These are phyloP conservation scores for Aphanomyces invadans DNA, from an alignment of 352 stramenopile genomes.

Conservation along the genomic window DNA sequence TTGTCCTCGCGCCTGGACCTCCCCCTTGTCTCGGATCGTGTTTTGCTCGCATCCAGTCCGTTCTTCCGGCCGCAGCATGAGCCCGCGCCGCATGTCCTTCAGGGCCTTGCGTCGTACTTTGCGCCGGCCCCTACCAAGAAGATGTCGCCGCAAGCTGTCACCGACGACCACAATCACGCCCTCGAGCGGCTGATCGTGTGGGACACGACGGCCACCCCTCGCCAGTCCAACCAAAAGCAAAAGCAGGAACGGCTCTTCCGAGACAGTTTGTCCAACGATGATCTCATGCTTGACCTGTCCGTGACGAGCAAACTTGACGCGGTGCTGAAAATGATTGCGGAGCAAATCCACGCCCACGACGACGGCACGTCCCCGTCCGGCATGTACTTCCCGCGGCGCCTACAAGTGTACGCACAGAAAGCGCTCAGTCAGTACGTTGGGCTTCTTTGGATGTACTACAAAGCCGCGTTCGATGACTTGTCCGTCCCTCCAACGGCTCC, in stretches of 20 bases:
- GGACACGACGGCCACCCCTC: slow-evolving; percentile 48
- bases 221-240: slow-evolving; percentile 31
- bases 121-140: slow-evolving; percentile 18
- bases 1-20: slow-evolving; percentile 66
- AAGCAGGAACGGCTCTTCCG: slow-evolving; percentile 53
- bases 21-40: slow-evolving; percentile 57
- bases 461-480: slow-evolving; percentile 51
- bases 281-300: slow-evolving; percentile 71
- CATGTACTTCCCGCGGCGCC: slow-evolving; percentile 50
- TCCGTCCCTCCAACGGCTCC: slow-evolving; percentile 37
- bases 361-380: not conserved
- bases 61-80: slow-evolving; percentile 38
- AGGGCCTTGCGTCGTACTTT: not conserved
- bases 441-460: slow-evolving; percentile 80
- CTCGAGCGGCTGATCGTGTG: slow-evolving; percentile 54
- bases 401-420: slow-evolving; percentile 69
- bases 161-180: slow-evolving; percentile 3
- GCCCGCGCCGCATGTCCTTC: not conserved
- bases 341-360: slow-evolving; percentile 42
- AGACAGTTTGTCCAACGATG: slow-evolving; percentile 66
- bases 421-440: slow-evolving; percentile 64
- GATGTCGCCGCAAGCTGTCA: slow-evolving; percentile 37
- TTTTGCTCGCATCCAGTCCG: slow-evolving; percentile 61
- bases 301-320: slow-evolving; percentile 78
- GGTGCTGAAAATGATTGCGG: slow-evolving; percentile 80